Evolutionary conservation across 176 grass and related monocot genomes (phyloP).

Genomic region (Puccinellia tenuiflora): DNA sequence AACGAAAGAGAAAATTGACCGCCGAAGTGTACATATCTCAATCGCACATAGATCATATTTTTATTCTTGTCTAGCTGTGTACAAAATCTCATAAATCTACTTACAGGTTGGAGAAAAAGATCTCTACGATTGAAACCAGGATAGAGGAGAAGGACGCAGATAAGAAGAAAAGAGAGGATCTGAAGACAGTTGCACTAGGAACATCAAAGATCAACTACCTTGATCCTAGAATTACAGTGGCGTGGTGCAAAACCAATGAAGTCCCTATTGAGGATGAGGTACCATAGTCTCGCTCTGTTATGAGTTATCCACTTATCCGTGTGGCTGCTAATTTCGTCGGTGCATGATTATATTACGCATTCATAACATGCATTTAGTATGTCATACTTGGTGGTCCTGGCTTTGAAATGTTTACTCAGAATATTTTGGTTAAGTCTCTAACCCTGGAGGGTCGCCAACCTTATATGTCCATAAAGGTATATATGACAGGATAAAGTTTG

Average conservation of each 20-base stretch:
- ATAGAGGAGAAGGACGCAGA: constrained; percentile 69
- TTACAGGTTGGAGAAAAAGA: constrained; percentile 81
- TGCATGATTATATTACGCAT: background rate
- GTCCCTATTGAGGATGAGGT: too few species aligned
- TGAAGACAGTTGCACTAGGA: constrained; percentile 87
- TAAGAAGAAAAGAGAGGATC: constrained; percentile 74
- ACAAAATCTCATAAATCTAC: constrained; percentile 19
- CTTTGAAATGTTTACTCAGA: background rate
- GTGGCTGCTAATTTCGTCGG: background rate
- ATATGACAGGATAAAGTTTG: background rate
- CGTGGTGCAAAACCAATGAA: constrained; percentile 97
- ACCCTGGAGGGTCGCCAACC: background rate
- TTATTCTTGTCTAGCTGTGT: background rate
- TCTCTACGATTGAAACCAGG: constrained; percentile 37
- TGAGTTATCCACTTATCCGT: background rate
- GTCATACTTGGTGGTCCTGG: background rate
- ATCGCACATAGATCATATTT: background rate
- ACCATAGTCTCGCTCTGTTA: background rate
- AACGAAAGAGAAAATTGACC: constrained; percentile 60
- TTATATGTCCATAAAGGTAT: background rate
- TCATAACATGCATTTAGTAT: background rate
- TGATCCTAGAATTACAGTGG: constrained; percentile 92
- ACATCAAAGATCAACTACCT: constrained; percentile 98
- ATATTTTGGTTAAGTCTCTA: background rate
- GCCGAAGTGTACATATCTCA: constrained; percentile 53